Evolutionary conservation across 2,329 filamentous ascomycete species (phyloP), one percentile per base, ranked within the genome.

Genomic region (Neofusicoccum ribis): DNA sequence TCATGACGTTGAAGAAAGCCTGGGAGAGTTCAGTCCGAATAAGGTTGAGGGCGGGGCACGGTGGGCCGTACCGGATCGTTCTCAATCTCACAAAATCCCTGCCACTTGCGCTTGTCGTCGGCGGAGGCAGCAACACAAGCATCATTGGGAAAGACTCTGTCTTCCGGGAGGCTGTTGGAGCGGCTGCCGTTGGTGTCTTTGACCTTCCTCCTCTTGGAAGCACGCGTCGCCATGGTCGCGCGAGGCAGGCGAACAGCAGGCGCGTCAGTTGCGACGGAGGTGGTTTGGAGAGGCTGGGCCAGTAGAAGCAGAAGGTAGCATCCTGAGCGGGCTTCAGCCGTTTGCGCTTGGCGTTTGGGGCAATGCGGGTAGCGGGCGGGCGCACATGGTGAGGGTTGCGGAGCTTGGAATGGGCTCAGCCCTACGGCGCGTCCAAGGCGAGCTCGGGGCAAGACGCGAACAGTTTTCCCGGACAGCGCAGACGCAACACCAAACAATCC

Each of bases 1-100:
- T 82, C 75, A 98, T 94, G 44, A 88, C 87, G 71, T 93, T 95
- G 81, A 98, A 97, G 71, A 93, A 89, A 34, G 87, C 89, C 91
- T 93, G 67, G 1, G 20, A 59, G 4, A 65, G 41, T 15, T 39
- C 39, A 41, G 15, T 7, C 5, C 31, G 41, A 63, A 12, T 11
- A 3, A 46, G 14, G 9, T 73, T 86, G 52, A n/a, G 8, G 15
- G 14, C 11, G 11, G 6, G 39, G n/a, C 14, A 31, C 17, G 37
- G 23, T 41, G n/a, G 34, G 20, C 11, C 46, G 15, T 78, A 92
- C 92, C 7, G 93, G 93, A 68, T 97, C 93, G 6, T 92, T 96
- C 77, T 97, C 93, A 58, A 98, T 84, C 73, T 97, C 93, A 65
- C 89, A 85, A 88, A 90, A 94, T 27, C 90, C 89, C 58, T 86